Evolutionary conservation across 1,139 yeast species (phyloP), one percentile per base, ranked within the genome.

Genomic region (Suhomyces bokatorum): DNA sequence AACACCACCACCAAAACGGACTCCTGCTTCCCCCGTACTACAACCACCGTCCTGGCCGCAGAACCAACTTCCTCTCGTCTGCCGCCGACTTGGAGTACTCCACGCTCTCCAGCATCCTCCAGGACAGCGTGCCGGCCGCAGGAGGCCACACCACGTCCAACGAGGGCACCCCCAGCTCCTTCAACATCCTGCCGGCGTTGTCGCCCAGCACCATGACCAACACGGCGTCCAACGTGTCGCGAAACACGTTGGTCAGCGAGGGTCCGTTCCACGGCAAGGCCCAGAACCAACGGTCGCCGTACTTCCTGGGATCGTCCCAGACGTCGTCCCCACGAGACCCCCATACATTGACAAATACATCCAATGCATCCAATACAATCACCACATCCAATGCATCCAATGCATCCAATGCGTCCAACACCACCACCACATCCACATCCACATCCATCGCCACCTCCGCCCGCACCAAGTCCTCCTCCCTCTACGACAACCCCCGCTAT

Each of bases 61-160:
- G 70, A 36, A 67, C 71, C 9, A 73, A 72, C 44, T 83, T 88
- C 58, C 67, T 86, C 49, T 85, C 95, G 1, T 70, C 83, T 13
- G 93, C 96, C 0, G 91, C 93, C 0, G 87, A 86, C 57, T 70
- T 84, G 50, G 97, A 89, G 57, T 87, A 88, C 57, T 77, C 88
- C 4, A 83, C 88, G 2, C 66, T 89, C 34, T 85, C 95, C n/a
- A 81, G 77, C 50, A 86, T 88, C 42, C 75, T 86, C 31, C 83
- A 77, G 42, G 84, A 81, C 49, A 81, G 77, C 46, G 61, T 69
- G 44, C 51, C 58, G 46, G 63, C 59, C 43, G 47, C 57, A 41
- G 55, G 55, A 41, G 55, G 55, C 42, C 69, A 59, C 35, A 52
- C 64, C 4, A 67, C 75, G 0, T 67, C 75, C 16, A 67, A 64